A percentile compares a stretch with the other conserved stretches of the same genome.
Evolutionary conservation across 2,329 filamentous ascomycete species (phyloP).

Genomic region (Harringtonia lauricola): DNA sequence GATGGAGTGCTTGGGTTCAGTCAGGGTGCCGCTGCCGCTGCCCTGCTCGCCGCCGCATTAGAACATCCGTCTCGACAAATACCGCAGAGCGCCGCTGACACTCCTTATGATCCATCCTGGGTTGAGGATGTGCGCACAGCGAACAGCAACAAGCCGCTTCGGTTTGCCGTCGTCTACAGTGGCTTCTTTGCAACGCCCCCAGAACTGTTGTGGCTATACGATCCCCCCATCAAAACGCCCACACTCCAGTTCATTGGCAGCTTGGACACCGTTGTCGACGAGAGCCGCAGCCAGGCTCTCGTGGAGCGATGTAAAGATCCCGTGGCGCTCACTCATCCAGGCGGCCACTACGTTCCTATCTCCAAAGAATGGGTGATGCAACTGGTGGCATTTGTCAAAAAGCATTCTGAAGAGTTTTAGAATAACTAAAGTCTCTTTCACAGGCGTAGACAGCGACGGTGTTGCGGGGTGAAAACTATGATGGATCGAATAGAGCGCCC

Average conservation of each 20-base stretch:
- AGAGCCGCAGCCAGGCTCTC: slow-evolving; percentile 56
- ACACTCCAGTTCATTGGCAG: slow-evolving; percentile 74
- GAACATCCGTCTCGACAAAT: slow-evolving; percentile 34
- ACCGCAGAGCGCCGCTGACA: slow-evolving; percentile 26
- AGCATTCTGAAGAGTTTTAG: slow-evolving; percentile 9
- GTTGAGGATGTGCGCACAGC: slow-evolving; percentile 33
- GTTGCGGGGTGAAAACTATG: too few relatives aligned
- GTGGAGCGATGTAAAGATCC: slow-evolving; percentile 52
- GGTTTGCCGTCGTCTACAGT: slow-evolving; percentile 66
- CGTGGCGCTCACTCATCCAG: slow-evolving; percentile 59
- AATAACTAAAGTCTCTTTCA: too few relatives aligned
- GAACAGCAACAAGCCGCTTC: slow-evolving; percentile 36
- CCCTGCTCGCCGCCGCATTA: slow-evolving; percentile 60
- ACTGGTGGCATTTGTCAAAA: slow-evolving; percentile 33
- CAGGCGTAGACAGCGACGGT: too few relatives aligned
- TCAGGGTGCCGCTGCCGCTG: slow-evolving; percentile 65
- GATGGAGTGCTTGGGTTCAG: slow-evolving; percentile 76
- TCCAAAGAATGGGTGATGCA: slow-evolving; percentile 72
- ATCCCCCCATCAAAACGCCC: slow-evolving; percentile 65
- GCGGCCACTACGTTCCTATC: slow-evolving; percentile 82
- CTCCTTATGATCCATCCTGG: slow-evolving; percentile 26
- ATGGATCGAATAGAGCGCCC: too few relatives aligned
- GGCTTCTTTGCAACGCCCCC: slow-evolving; percentile 59
- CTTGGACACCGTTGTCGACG: slow-evolving; percentile 80
- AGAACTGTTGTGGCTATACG: slow-evolving; percentile 58